Conservation (phyloP, 345 rosid species). For the Eucalyptus urophylla region DNA sequence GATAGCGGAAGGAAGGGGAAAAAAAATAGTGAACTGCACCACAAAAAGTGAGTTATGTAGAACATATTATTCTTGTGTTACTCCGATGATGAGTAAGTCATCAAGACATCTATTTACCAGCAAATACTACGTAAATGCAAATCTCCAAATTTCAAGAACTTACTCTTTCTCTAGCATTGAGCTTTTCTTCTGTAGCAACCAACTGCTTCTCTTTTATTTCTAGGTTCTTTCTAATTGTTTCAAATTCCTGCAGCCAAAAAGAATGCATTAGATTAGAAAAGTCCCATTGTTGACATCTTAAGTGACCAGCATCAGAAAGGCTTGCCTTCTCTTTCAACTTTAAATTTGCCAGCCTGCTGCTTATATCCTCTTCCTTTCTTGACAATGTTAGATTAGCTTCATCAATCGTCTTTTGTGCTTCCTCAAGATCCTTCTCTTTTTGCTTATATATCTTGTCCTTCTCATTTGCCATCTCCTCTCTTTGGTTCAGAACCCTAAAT, state of each 20-base stretch:
- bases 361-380: slow-evolving; percentile 63
- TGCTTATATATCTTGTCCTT: slow-evolving; percentile 53
- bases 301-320: background rate
- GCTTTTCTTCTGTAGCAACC: slow-evolving; percentile 50
- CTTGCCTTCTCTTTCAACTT: slow-evolving; percentile 59
- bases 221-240: slow-evolving; percentile 36
- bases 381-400: slow-evolving; percentile 42
- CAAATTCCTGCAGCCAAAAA: slow-evolving; percentile 43
- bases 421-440: slow-evolving; percentile 79
- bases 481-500: slow-evolving; percentile 60
- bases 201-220: slow-evolving; percentile 62
- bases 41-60: background rate
- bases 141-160: background rate
- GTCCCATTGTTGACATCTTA: background rate
- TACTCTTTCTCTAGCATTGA: slow-evolving; percentile 77
- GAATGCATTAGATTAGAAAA: background rate
- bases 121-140: background rate
- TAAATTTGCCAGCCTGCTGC: slow-evolving; percentile 45
- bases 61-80: background rate
- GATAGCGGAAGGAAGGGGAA: background rate
- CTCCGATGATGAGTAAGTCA: background rate
- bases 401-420: slow-evolving; percentile 59
- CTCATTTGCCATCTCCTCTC: slow-evolving; percentile 91
- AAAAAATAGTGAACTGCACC: background rate
- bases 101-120: background rate